Evolutionary conservation across 805 yeast species (phyloP), one percentile per base, ranked within the genome.

Genomic region (Clavispora asparagi): DNA sequence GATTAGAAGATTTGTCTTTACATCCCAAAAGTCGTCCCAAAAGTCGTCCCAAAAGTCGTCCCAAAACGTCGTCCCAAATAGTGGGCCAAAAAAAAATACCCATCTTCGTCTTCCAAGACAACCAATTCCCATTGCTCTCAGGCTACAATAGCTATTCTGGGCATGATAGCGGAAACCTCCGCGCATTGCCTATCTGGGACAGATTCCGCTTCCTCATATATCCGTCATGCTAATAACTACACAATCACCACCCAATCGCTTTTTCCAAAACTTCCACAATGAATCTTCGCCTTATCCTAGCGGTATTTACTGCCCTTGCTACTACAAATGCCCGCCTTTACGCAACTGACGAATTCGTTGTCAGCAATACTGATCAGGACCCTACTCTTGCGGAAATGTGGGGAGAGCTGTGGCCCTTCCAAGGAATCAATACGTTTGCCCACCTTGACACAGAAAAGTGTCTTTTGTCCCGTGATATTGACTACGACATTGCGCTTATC

Each of bases 331-430:
- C 55, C 4, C 37, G 42, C 7, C 43, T 47, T n/a, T 44, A 43
- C 12, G 42, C 35, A 12, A 12, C 27, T 1, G 52, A 28, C 5
- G 44, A 50, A 11, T 31, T 32, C 10, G 43, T 51, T 12, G 37
- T 47, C 37, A 41, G 38, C 40, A 33, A 42, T 16, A 35, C 14
- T 6, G 33, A 30, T 5, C 17, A 40, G 13, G 35, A 35, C 28
- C 48, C 56, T 1, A 56, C 74, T 6, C 64, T 85, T n/a, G 70
- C 78, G 29, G 78, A 80, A 10, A 66, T 79, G 49, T 86, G 94
- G 94, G 91, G 85, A 5, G 74, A 73, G 39, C 81, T 77, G 37
- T 85, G 91, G 91, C 86, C 85, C 7, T 82, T 81, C 54, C 76
- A 76, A 48, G 88, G 87, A 1, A 72, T 82, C 39, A 77, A 77